Conservation (phyloP, 192 early-diverging fungal species). For the Coemansia sp. region DNA sequence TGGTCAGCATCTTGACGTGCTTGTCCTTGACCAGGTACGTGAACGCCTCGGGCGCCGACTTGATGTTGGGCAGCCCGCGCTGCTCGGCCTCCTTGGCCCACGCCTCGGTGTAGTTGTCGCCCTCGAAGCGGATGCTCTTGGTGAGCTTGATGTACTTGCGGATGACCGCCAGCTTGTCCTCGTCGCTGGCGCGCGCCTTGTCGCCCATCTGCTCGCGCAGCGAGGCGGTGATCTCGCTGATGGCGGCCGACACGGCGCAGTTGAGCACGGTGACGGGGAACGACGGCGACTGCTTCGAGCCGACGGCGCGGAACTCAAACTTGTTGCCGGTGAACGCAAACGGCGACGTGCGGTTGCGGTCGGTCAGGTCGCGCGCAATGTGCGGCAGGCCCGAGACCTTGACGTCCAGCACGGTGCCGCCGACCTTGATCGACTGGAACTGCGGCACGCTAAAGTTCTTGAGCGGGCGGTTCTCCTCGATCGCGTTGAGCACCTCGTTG, state of each 20-base stretch:
- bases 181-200: constrained; percentile 71
- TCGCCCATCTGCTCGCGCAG: constrained; percentile 79
- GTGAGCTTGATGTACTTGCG: constrained; percentile 68
- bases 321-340: constrained; percentile 99
- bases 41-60: constrained; percentile 86
- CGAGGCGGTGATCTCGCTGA: constrained; percentile 67
- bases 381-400: constrained; percentile 90
- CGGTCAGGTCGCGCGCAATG: constrained; percentile 94
- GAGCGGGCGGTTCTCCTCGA: constrained; percentile 84
- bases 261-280: constrained; percentile 95
- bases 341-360: constrained; percentile 99
- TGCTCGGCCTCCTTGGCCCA: constrained; percentile 91
- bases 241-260: constrained; percentile 81
- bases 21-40: constrained; percentile 65
- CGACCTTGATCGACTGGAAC: constrained; percentile 87
- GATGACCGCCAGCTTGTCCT: constrained; percentile 89
- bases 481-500: constrained; percentile 88
- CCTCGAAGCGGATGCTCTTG: constrained; percentile 88
- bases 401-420: constrained; percentile 92
- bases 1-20: constrained; percentile 74
- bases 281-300: constrained; percentile 95
- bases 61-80: constrained; percentile 97
- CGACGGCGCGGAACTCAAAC: constrained; percentile 99
- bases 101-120: constrained; percentile 94
- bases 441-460: constrained; percentile 86